Base-by-base conservation (phyloP, 169 alveolate species). In the Babesia bigemina region DNA sequence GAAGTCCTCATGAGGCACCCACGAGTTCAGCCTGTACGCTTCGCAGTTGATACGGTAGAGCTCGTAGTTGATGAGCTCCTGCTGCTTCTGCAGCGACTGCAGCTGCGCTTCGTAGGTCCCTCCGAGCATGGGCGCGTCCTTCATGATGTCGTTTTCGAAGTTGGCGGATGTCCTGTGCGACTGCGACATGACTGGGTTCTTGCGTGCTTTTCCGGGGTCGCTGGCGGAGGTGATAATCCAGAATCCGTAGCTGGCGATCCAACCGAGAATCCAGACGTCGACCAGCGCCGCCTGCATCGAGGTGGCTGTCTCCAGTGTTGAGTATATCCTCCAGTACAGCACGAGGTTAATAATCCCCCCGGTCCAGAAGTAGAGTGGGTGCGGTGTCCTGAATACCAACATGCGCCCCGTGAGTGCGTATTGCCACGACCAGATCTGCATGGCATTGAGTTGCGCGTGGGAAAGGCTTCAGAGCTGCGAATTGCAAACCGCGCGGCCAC, bases 171-270 rank as follows among this genome's bases (percentile, higher is more conserved):
- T 36, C 29, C 69, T n/a, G 60, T 75, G 52, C 26, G 26, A 16
- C 42, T 75, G 88, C 52, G 79, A 49, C 17, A 29, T 12, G 10
- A 81, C 83, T 6, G 70, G 56, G n/a, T 33, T 75, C 11, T 50
- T 60, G 17, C 67, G 49, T 44, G 87, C 79, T n/a, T 55, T 67
- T 3, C 91, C 91, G 28, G 91, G 91, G 63, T 85, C 91, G 39
- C 84, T 62, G 52, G 44, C 53, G 49, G 63, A 78, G 13, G 89
- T 84, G 66, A 74, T 36, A 62, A 76, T 6, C 87, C 87, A 79
- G 62, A 79, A 79, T 8, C 81, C 3, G 49, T 79, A 90, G 50
- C 29, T 33, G 63, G 7, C 12, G 10, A 76, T 19, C 86, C 86
- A 76, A 7, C 62, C 53, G 6, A 76, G 22, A 14, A 76, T 33